These are phyloP conservation scores for Naganishia liquefaciens DNA, from an alignment of 1,284 basidiomycete species.

Conservation along the genomic window DNA sequence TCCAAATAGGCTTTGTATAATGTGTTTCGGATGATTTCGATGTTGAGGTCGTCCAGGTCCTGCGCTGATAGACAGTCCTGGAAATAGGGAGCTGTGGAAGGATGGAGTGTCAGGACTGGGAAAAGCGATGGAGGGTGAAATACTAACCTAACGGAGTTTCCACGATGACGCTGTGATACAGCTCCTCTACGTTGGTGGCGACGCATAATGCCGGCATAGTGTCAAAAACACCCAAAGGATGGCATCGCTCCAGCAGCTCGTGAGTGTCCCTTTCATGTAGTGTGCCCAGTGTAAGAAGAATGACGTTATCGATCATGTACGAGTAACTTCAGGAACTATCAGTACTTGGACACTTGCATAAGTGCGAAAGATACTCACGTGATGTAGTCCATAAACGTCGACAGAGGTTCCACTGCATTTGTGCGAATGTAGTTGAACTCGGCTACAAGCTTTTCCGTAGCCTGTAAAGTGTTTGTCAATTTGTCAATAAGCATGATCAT, in stretches of 20 bases:
- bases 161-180: slow-evolving; percentile 94
- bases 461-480: slow-evolving; percentile 48
- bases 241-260: slow-evolving; percentile 93
- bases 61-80: slow-evolving; percentile 90
- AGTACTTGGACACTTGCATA: slow-evolving; percentile 15
- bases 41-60: slow-evolving; percentile 98
- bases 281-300: slow-evolving; percentile 95
- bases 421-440: slow-evolving; percentile 93
- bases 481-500: background rate
- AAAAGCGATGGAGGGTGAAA: background rate
- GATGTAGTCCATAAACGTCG: slow-evolving; percentile 96
- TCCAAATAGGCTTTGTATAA: slow-evolving; percentile 99
- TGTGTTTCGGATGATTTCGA: slow-evolving; percentile 99
- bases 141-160: slow-evolving; percentile 89
- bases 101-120: slow-evolving; percentile 29
- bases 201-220: slow-evolving; percentile 99
- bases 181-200: slow-evolving; percentile 97
- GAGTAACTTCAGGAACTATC: slow-evolving; percentile 66
- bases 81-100: slow-evolving; percentile 84
- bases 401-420: slow-evolving; percentile 87
- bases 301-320: slow-evolving; percentile 99
- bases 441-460: slow-evolving; percentile 89
- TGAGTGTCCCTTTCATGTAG: slow-evolving; percentile 97
- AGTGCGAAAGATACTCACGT: slow-evolving; percentile 62
- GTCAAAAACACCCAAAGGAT: slow-evolving; percentile 95